These are phyloP conservation scores for Hydrangea macrophylla DNA, from an alignment of 148 eudicot species.

Conservation along the genomic window DNA sequence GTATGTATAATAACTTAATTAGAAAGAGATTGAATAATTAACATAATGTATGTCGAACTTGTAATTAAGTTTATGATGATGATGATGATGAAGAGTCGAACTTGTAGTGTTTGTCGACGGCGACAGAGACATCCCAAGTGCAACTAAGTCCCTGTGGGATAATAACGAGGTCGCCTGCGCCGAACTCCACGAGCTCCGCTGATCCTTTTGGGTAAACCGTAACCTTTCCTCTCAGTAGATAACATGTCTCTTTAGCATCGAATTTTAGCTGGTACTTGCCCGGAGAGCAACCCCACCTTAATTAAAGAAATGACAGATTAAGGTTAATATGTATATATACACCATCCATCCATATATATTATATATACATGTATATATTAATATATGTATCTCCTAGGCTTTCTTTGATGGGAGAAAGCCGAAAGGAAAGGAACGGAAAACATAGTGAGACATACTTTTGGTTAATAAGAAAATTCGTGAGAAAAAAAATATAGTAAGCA, in stretches of 20 bases:
- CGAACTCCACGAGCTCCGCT: constrained; percentile 51
- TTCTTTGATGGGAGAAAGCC: too few relatives aligned
- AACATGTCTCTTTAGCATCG: constrained; percentile 77
- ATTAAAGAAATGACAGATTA: neutral
- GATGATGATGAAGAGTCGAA: constrained; percentile 41
- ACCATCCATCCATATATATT: neutral
- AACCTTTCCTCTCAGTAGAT: constrained; percentile 64
- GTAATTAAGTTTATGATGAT: neutral
- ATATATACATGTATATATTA: neutral
- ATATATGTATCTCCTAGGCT: too few relatives aligned
- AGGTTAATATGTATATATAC: neutral
- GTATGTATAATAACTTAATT: too few relatives aligned
- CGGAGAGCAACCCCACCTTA: constrained; percentile 64
- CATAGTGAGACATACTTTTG: too few relatives aligned
- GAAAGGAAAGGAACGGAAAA: too few relatives aligned
- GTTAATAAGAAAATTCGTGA: too few relatives aligned
- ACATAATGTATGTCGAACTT: neutral
- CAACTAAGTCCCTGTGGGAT: constrained; percentile 64
- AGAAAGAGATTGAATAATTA: neutral
- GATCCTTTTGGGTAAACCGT: constrained; percentile 48
- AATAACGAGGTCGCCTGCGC: constrained; percentile 63
- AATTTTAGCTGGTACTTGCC: constrained; percentile 60
- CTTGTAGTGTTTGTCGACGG: constrained; percentile 81
- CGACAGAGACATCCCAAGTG: constrained; percentile 75
- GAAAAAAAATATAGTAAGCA: too few relatives aligned